Evolutionary conservation across 78 protist species (phyloP), one percentile per base, ranked within the genome.

Genomic region (Diacronema lutheri): DNA sequence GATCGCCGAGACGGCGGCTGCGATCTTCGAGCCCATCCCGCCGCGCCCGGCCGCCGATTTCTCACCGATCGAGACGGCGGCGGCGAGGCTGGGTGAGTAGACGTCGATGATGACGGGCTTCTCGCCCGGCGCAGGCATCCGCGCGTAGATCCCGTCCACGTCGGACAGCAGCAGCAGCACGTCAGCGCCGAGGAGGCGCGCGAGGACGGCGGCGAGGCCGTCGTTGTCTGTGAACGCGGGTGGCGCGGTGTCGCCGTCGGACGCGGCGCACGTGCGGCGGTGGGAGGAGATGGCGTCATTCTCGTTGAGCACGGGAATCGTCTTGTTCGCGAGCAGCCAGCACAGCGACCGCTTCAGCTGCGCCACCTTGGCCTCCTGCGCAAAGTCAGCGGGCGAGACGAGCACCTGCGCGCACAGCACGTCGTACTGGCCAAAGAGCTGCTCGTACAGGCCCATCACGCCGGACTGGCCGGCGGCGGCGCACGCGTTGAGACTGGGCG

Each of bases 261-360:
- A 1, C 13, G 62, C 14, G 25, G 76, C 69, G 44, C 31, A 46
- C 29, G 23, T 12, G 73, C 73, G 72, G 14, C 38, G 44, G 11
- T 66, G 65, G n/a, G 69, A 12, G 19, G 80, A 16, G 44, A 81
- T 23, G 40, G 41, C 93, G 46, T 91, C 93, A 69, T 91, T 91
- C 90, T 91, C 93, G 80, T 91, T 91, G 81, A 91, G 14, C 56
- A 91, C 66, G 57, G 93, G 93, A 23, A 91, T 23, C 62, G 80
- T 29, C 57, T 77, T 44, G 31, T 0, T 0, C 35, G 0, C 7
- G n/a, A 91, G 74, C 11, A 88, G 33, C 61, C 4, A 7, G 20
- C 50, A 64, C 31, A 91, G 29, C 40, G 93, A 56, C 9, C 33
- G 2, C 26, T 13, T 6, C 25, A 90, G 9, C 44, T n/a, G 14